phyloP scores from a whole-genome alignment of 192 early-diverging fungal species.

The Entomortierella lignicola region DNA sequence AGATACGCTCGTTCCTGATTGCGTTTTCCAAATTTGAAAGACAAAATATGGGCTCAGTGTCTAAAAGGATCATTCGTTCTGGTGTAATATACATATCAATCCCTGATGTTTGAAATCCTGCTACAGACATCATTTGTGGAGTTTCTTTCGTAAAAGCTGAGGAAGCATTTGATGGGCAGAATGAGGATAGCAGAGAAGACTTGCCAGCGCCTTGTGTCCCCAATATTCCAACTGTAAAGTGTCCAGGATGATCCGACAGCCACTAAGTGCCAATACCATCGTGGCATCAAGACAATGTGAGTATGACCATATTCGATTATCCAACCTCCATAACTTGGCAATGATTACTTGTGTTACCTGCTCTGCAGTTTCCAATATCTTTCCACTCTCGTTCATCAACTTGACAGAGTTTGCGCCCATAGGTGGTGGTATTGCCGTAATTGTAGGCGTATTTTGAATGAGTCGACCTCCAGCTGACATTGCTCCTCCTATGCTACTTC shows the following conservation, averaged over 20 bases:
- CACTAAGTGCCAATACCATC: constrained; percentile 15
- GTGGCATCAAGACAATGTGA: too few species aligned
- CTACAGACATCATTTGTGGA: constrained; percentile 31
- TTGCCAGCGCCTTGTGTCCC: constrained; percentile 77
- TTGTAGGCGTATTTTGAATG: constrained; percentile 11
- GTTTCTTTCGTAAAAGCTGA: constrained; percentile 55
- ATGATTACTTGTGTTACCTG: too few species aligned
- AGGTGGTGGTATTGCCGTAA: constrained; percentile 20
- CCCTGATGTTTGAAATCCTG: constrained; percentile 63
- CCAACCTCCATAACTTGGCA: too few species aligned
- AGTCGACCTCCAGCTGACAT: constrained; percentile 25
- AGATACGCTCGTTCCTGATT: constrained; percentile 39
- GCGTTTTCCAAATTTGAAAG: constrained; percentile 59
- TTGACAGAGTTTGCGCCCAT: constrained; percentile 35
- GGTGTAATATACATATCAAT: constrained; percentile 75
- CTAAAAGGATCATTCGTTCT: constrained; percentile 71
- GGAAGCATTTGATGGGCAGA: constrained; percentile 50
- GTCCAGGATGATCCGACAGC: constrained; percentile 72
- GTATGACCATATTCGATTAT: too few species aligned
- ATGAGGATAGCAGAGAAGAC: constrained; percentile 67
- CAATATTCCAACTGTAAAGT: constrained; percentile 74
- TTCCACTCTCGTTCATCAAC: constrained; percentile 38
- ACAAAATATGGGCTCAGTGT: constrained; percentile 67
- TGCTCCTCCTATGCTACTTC: constrained; percentile 9
- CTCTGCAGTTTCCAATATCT: constrained; percentile 33